Evolutionary conservation across 1,284 basidiomycete genomes (phyloP).

Genomic region (Ganoderma boninense): DNA sequence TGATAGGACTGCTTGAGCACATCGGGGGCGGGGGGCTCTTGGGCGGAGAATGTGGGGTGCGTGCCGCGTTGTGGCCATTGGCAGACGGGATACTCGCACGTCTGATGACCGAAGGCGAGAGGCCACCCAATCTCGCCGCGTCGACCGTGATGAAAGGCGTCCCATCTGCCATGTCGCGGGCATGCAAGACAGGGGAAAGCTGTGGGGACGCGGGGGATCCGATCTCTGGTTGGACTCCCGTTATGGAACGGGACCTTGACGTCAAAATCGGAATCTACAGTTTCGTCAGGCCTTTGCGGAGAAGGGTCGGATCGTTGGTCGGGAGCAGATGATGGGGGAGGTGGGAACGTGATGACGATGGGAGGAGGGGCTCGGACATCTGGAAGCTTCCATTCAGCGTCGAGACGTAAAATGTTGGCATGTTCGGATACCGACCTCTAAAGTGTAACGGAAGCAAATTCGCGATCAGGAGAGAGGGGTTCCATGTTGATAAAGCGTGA

Average conservation of each 20-base stretch:
- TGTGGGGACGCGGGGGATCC: constrained; percentile 5
- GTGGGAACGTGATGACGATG: constrained; percentile 65
- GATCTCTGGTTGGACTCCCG: constrained; percentile 13
- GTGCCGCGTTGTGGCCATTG: constrained; percentile 5
- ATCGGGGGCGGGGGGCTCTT: background rate
- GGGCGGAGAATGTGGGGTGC: background rate
- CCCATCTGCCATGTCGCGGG: constrained; percentile 13
- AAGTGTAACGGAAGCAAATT: constrained; percentile 67
- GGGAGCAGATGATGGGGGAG: constrained; percentile 31
- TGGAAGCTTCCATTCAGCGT: constrained; percentile 36
- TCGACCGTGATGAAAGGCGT: constrained; percentile 53
- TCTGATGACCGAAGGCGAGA: constrained; percentile 35
- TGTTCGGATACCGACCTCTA: constrained; percentile 51
- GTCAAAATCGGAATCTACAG: background rate
- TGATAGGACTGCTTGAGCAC: background rate
- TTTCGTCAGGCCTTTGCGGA: background rate
- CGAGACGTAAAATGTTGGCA: background rate
- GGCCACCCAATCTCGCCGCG: constrained; percentile 49
- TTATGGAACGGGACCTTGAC: constrained; percentile 2
- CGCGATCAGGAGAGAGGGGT: constrained; percentile 66
- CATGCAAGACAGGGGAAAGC: constrained; percentile 12
- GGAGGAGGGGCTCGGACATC: constrained; percentile 72
- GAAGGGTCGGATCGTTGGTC: constrained; percentile 1
- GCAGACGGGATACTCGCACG: constrained; percentile 12
- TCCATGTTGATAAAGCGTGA: constrained; percentile 70